Percentiles rank a stretch among this genome's conserved stretches.
Conservation (phyloP, 108 stramenopile species). For the Cyclotella kingstonii region DNA sequence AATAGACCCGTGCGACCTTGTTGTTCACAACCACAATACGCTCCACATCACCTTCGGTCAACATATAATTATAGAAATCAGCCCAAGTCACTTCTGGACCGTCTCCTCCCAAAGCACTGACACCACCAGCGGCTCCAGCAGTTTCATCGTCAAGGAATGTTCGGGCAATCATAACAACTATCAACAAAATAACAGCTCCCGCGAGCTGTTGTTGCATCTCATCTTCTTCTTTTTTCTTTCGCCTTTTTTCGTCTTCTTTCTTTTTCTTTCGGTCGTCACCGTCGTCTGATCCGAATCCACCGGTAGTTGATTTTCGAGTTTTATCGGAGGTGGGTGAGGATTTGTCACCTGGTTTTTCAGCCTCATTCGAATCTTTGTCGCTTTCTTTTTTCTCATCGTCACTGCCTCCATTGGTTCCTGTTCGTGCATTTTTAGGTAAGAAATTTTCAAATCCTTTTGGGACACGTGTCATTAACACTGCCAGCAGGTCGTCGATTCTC, state of each 20-base stretch:
- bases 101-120: constrained; percentile 32
- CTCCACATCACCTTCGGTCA: constrained; percentile 86
- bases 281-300: constrained; percentile 11
- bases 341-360: constrained; percentile 22
- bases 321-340: constrained; percentile 4
- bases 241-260: constrained; percentile 39
- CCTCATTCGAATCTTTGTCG: constrained; percentile 28
- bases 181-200: constrained; percentile 44
- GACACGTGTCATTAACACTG: constrained; percentile 43
- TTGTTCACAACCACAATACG: constrained; percentile 90
- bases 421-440: constrained; percentile 63
- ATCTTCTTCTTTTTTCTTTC: constrained; percentile 40
- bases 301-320: not conserved
- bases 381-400: constrained; percentile 3
- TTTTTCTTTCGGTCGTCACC: constrained; percentile 36
- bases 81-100: constrained; percentile 87
- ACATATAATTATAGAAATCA: constrained; percentile 81
- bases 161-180: constrained; percentile 58
- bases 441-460: constrained; percentile 89
- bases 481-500: constrained; percentile 11
- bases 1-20: constrained; percentile 73
- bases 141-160: constrained; percentile 55
- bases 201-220: constrained; percentile 65
- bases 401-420: constrained; percentile 2
- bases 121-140: not conserved